phyloP scores from a whole-genome alignment of 805 yeast genomes.

The Saccharomycopsis capsularis region DNA sequence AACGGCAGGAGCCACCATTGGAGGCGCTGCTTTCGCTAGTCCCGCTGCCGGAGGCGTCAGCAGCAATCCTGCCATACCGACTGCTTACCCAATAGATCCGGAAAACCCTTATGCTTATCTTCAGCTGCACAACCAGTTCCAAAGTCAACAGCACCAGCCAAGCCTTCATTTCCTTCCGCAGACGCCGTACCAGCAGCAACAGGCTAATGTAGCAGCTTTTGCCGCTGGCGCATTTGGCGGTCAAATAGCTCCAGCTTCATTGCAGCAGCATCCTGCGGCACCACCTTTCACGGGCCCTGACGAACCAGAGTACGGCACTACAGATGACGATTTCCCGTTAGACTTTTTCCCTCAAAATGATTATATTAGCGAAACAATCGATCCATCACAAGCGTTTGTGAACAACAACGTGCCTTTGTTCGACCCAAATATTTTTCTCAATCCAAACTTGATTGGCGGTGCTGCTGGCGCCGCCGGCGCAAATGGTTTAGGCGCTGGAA shows the following conservation, averaged over 20 bases:
- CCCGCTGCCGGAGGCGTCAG: background rate
- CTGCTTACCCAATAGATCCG: background rate
- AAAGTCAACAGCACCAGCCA: slow-evolving; percentile 1
- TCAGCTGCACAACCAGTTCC: slow-evolving; percentile 1
- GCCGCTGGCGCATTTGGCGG: background rate
- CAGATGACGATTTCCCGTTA: slow-evolving; percentile 64
- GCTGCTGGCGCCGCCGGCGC: slow-evolving; percentile 7
- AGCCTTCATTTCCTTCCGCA: background rate
- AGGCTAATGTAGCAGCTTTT: background rate
- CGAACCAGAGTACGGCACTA: slow-evolving; percentile 25
- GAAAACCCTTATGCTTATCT: slow-evolving; percentile 9
- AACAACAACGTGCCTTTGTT: slow-evolving; percentile 13
- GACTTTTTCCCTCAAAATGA: slow-evolving; percentile 52
- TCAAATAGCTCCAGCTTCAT: background rate
- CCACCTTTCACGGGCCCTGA: background rate
- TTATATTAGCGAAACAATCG: slow-evolving; percentile 26
- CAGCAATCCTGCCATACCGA: background rate
- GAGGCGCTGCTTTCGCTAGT: background rate
- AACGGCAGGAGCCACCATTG: slow-evolving; percentile 1
- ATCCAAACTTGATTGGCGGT: slow-evolving; percentile 22
- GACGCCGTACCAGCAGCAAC: slow-evolving; percentile 3
- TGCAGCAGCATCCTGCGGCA: background rate
- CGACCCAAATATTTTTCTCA: slow-evolving; percentile 28
- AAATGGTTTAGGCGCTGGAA: slow-evolving; percentile 7
- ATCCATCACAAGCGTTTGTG: slow-evolving; percentile 13